Base-by-base conservation (phyloP, 2,329 filamentous ascomycete species). In the Ceratocystis smalleyi region DNA sequence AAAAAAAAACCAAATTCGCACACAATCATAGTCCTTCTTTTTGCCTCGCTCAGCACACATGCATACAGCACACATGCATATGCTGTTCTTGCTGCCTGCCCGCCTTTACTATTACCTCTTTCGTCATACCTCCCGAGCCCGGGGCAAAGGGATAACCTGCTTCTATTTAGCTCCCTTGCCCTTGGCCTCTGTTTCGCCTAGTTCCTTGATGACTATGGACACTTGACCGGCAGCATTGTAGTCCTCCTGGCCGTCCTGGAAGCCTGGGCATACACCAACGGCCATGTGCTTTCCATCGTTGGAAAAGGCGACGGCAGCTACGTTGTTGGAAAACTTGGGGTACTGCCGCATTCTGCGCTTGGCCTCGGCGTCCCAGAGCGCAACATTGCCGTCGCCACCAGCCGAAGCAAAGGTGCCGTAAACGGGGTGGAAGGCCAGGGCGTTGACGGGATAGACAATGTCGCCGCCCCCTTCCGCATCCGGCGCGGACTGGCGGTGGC, bases 281-380 rank as follows among this genome's bases (percentile, higher is more conserved):
- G 89, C 91, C 43, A 96, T 77, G 68, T 85, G 87, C 69, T 81
- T 87, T 6, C 91, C 91, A 70, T 94, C 86, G 1, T 77, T 77
- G 47, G 85, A 90, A 73, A 96, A 96, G 1, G 83, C 82, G 67
- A 95, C 75, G 0, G 87, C 85, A 8, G 88, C 86, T 6, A 96
- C 83, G 70, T 86, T 90, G 54, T 90, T 84, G 17, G 86, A 81
- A 65, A 91, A 90, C 71, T 88, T 88, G 70, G 91, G 89, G 74
- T 96, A 96, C 72, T 95, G 89, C 72, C 89, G 83, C 74, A 96
- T 88, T 73, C 91, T 83, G 70, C 91, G 81, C 83, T 96, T 96
- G 64, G 89, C 88, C 70, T 91, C 85, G 8, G 88, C 91, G 73
- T 96, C 91, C 91, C 91, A 96, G 54, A 96, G 76, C 4, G 89